Percentiles rank a stretch among this genome's conserved stretches.
phyloP scores from a whole-genome alignment of 225 moss, liverwort and hornwort species.

The Polytrichum commune region DNA sequence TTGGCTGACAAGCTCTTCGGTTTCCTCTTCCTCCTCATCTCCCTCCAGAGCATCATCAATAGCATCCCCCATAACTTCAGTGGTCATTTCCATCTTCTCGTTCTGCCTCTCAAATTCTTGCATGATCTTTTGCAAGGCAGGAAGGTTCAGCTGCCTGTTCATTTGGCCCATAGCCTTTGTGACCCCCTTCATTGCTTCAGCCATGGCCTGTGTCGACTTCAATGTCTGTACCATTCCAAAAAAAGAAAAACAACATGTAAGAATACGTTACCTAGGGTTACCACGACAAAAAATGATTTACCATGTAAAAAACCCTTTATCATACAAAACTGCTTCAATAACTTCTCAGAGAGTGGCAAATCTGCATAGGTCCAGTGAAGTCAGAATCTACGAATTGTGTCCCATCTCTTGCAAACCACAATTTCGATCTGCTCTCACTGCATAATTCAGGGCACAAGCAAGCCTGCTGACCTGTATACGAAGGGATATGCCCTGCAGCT shows the following conservation, averaged over 20 bases:
- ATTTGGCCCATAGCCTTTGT: slow-evolving; percentile 99
- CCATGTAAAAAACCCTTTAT: background rate
- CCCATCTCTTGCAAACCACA: too few species aligned
- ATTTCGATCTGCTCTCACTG: too few species aligned
- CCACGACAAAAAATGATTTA: too few species aligned
- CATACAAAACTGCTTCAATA: too few species aligned
- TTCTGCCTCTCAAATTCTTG: slow-evolving; percentile 94
- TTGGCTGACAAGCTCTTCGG: slow-evolving; percentile 97
- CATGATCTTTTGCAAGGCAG: slow-evolving; percentile 98
- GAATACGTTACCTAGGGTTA: too few species aligned
- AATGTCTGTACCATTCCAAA: slow-evolving; percentile 59
- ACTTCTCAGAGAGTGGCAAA: too few species aligned
- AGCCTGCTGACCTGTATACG: slow-evolving; percentile 63
- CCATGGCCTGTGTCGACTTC: slow-evolving; percentile 99
- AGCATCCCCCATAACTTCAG: slow-evolving; percentile 98
- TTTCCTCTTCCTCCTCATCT: slow-evolving; percentile 98
- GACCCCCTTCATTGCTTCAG: slow-evolving; percentile 97
- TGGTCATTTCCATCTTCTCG: slow-evolving; percentile 98
- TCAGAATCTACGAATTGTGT: too few species aligned
- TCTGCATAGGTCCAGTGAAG: too few species aligned
- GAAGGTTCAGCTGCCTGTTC: slow-evolving; percentile 96
- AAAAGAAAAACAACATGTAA: background rate
- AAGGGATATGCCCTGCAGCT: slow-evolving; percentile 95
- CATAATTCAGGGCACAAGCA: too few species aligned
- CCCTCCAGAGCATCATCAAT: slow-evolving; percentile 99